A percentile compares a stretch with the other conserved stretches of the same genome.
Conservation (phyloP, 768 basidiomycete species). For the Hypholoma fasciculare region DNA sequence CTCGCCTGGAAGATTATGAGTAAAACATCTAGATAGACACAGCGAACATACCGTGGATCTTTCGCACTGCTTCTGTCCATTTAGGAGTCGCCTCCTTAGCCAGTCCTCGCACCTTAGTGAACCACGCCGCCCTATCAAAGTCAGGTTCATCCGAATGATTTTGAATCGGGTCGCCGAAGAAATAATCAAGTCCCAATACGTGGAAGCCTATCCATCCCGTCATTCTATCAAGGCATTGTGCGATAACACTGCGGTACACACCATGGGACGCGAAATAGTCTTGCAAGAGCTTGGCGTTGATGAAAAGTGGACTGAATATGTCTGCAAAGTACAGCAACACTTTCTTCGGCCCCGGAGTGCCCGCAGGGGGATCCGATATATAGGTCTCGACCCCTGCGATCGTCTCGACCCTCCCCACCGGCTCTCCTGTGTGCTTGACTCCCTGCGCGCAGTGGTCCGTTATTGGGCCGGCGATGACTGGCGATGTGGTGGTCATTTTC, state of each 20-base stretch:
- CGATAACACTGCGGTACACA: constrained; percentile 18
- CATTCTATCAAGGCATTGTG: not conserved
- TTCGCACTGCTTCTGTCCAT: constrained; percentile 53
- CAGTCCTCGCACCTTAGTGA: constrained; percentile 28
- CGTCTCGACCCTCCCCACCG: constrained; percentile 39
- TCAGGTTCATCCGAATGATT: constrained; percentile 32
- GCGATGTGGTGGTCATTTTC: constrained; percentile 17
- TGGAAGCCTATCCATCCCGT: constrained; percentile 42
- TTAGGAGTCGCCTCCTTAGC: constrained; percentile 42
- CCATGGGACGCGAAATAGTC: constrained; percentile 59
- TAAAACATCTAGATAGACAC: not conserved
- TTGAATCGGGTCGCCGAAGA: constrained; percentile 56
- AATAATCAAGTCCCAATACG: constrained; percentile 64
- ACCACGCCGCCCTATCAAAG: constrained; percentile 44
- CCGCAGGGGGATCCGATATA: constrained; percentile 47
- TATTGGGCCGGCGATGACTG: constrained; percentile 40
- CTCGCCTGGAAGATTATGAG: constrained; percentile 8
- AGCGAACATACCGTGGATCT: constrained; percentile 41
- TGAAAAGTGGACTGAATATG: constrained; percentile 56
- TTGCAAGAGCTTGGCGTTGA: constrained; percentile 60
- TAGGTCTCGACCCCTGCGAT: constrained; percentile 53
- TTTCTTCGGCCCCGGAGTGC: constrained; percentile 32
- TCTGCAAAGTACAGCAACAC: constrained; percentile 61
- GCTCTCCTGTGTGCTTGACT: constrained; percentile 50
- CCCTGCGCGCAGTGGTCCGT: constrained; percentile 53